These are phyloP conservation scores for Clavispora phyllophila DNA, from an alignment of 805 yeast species.

Conservation along the genomic window DNA sequence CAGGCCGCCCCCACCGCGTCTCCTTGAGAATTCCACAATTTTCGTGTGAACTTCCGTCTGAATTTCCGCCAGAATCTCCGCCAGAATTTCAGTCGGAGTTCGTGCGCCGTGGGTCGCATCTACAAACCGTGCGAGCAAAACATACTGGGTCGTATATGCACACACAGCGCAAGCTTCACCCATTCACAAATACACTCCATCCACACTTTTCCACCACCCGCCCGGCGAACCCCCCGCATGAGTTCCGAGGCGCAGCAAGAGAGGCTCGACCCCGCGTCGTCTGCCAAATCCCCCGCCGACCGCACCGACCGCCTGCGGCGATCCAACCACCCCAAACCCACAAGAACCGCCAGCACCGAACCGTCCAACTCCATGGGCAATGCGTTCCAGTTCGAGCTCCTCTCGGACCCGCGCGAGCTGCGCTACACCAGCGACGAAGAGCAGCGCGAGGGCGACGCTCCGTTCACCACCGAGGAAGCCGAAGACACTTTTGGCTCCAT, in stretches of 20 bases:
- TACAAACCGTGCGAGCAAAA: too few relatives aligned
- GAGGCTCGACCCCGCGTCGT: background rate
- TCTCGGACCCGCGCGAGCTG: slow-evolving; percentile 30
- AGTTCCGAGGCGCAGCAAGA: background rate
- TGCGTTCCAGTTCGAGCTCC: slow-evolving; percentile 21
- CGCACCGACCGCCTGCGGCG: background rate
- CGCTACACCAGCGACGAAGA: slow-evolving; percentile 29
- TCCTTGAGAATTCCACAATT: too few relatives aligned
- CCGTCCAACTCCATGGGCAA: slow-evolving; percentile 24
- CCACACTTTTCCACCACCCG: background rate
- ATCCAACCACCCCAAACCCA: background rate
- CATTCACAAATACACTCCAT: background rate
- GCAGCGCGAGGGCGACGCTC: slow-evolving; percentile 21
- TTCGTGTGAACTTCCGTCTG: too few relatives aligned
- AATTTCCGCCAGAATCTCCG: too few relatives aligned
- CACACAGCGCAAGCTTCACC: background rate
- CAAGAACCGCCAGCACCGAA: background rate
- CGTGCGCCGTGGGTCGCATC: too few relatives aligned
- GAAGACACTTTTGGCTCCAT: background rate
- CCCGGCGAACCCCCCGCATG: background rate
- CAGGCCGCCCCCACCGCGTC: too few relatives aligned
- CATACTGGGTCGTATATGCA: background rate
- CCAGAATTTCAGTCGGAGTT: too few relatives aligned
- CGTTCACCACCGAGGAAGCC: slow-evolving; percentile 11
- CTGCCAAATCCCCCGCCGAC: background rate